Evolutionary conservation across 148 eudicot genomes (phyloP).

Genomic region (Silene conica): DNA sequence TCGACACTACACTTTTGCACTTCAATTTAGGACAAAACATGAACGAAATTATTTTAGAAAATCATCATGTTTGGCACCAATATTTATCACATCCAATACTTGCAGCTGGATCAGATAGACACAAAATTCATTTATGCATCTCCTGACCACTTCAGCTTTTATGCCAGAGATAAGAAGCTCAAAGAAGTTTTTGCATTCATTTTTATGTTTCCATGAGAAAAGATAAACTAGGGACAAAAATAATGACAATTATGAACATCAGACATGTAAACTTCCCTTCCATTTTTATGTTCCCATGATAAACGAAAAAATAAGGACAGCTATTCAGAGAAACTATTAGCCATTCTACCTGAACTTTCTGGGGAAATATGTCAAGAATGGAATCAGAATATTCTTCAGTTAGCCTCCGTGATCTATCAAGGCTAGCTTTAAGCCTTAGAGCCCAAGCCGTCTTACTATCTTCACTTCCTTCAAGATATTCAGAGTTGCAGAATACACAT

Average conservation of each 20-base stretch:
- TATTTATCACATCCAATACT: neutral
- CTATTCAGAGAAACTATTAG: neutral
- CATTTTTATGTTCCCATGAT: neutral
- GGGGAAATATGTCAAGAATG: conserved; percentile 73
- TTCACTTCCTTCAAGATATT: conserved; percentile 62
- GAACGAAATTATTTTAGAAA: neutral
- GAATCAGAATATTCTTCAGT: conserved; percentile 92
- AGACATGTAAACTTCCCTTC: neutral
- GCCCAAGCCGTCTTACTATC: conserved; percentile 86
- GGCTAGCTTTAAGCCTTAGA: conserved; percentile 91
- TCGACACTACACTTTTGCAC: neutral
- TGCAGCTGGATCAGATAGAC: neutral
- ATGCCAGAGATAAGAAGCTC: neutral
- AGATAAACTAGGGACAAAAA: neutral
- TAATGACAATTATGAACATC: neutral
- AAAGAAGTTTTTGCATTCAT: neutral
- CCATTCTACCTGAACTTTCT: conserved; percentile 66
- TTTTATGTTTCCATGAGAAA: neutral
- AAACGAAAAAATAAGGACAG: neutral
- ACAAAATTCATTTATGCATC: neutral
- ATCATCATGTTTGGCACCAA: neutral
- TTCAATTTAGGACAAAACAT: neutral
- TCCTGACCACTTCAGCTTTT: neutral
- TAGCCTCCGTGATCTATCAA: conserved; percentile 89
- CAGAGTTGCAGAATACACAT: conserved; percentile 5